These are phyloP conservation scores for Coccomyxa sp. DNA, from an alignment of 139 green algal species.

Conservation along the genomic window DNA sequence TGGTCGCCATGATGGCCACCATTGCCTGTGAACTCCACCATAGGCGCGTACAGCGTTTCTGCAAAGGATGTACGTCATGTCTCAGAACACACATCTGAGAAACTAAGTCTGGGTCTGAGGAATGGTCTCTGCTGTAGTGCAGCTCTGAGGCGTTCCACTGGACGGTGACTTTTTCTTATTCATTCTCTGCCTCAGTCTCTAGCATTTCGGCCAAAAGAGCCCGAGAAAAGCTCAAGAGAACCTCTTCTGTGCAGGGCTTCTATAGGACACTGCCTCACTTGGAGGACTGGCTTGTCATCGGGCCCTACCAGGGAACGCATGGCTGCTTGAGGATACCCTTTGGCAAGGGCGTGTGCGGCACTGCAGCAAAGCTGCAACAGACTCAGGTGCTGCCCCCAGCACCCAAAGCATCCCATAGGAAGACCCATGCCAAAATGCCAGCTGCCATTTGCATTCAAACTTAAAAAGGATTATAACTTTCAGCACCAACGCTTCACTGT, in stretches of 20 bases:
- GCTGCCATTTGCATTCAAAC: neutral
- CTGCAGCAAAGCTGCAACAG: neutral
- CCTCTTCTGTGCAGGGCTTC: neutral
- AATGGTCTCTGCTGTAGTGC: neutral
- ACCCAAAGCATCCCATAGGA: neutral
- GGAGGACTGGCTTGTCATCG: neutral
- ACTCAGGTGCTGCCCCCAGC: neutral
- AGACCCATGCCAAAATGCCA: no score
- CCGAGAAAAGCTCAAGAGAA: no score
- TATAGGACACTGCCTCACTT: neutral
- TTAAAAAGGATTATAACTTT: neutral
- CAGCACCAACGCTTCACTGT: neutral
- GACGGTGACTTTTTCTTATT: neutral
- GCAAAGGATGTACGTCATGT: neutral
- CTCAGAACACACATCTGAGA: neutral
- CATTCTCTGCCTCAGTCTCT: neutral
- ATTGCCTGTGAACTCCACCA: neutral
- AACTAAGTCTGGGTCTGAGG: neutral
- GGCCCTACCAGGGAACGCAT: neutral
- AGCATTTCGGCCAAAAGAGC: no score
- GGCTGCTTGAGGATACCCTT: neutral
- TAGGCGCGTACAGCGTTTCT: neutral
- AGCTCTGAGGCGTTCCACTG: neutral
- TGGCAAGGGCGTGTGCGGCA: neutral
- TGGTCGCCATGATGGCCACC: neutral